Conservation (phyloP, 805 yeast genomes). For the Myxozyma neotropica region DNA sequence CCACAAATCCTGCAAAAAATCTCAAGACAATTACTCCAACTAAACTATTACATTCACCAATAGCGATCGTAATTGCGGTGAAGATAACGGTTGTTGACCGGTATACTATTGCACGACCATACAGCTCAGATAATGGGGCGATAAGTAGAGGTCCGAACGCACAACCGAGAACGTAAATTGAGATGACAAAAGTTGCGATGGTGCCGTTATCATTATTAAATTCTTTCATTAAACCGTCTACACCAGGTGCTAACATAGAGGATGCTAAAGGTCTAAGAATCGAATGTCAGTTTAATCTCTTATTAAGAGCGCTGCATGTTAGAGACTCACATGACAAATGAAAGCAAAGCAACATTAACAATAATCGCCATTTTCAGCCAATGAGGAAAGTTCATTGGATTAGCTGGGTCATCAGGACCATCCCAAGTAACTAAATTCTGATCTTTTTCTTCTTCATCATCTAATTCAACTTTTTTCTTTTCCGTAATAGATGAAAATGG, state of each 20-base stretch:
- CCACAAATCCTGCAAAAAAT: constrained; percentile 64
- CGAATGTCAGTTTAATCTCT: too few species aligned
- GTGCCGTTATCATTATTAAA: constrained; percentile 49
- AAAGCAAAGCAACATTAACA: constrained; percentile 1
- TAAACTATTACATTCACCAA: constrained; percentile 61
- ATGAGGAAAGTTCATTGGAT: constrained; percentile 21
- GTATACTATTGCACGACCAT: constrained; percentile 67
- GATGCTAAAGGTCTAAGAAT: constrained; percentile 55
- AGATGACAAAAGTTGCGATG: constrained; percentile 51
- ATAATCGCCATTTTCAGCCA: constrained; percentile 1
- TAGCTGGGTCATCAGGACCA: constrained; percentile 47
- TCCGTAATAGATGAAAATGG: too few species aligned
- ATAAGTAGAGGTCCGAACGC: constrained; percentile 69
- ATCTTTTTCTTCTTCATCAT: constrained; percentile 21
- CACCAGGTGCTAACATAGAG: constrained; percentile 66
- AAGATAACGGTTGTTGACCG: constrained; percentile 51
- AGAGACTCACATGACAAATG: constrained; percentile 1
- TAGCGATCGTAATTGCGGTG: constrained; percentile 57
- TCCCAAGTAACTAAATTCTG: constrained; percentile 36
- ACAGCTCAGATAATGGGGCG: constrained; percentile 61
- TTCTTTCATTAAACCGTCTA: constrained; percentile 50
- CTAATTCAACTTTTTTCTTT: neutral
- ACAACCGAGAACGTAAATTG: constrained; percentile 66
- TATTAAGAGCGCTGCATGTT: too few species aligned
- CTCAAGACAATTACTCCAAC: constrained; percentile 61